Evolutionary conservation across 1,139 yeast genomes (phyloP).

Genomic region (Kazachstania sp.): DNA sequence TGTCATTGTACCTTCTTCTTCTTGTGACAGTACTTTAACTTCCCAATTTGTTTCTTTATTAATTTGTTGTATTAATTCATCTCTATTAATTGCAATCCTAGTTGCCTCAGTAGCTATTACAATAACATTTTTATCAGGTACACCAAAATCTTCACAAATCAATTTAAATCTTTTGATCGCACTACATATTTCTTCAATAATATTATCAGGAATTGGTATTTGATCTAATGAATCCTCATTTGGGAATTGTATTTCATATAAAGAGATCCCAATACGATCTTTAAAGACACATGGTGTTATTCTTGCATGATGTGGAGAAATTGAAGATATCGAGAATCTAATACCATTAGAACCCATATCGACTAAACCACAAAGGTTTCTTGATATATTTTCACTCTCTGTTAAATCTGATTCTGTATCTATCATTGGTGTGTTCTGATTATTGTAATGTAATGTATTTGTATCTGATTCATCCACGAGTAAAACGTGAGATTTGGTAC

Average conservation of each 20-base stretch:
- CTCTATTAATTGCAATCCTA: conserved; percentile 52
- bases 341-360: conserved; percentile 66
- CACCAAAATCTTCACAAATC: conserved; percentile 62
- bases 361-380: conserved; percentile 48
- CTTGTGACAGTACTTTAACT: conserved; percentile 46
- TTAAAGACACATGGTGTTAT: conserved; percentile 64
- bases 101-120: conserved; percentile 64
- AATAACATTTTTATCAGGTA: conserved; percentile 46
- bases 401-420: conserved; percentile 23
- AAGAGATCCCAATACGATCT: conserved; percentile 56
- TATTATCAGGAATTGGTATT: conserved; percentile 46
- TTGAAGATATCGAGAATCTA: conserved; percentile 56
- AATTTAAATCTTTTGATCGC: conserved; percentile 55
- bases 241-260: conserved; percentile 49
- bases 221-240: conserved; percentile 31
- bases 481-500: no score
- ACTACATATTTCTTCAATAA: conserved; percentile 45
- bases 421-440: neutral
- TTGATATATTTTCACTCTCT: conserved; percentile 46
- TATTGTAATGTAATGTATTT: neutral
- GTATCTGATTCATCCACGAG: neutral
- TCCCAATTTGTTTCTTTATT: conserved; percentile 51
- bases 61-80: conserved; percentile 45
- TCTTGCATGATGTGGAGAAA: conserved; percentile 55
- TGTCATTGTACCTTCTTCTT: conserved; percentile 55